Evolutionary conservation across 2,329 filamentous ascomycete species (phyloP).

Genomic region (Stagonosporopsis tanaceti): DNA sequence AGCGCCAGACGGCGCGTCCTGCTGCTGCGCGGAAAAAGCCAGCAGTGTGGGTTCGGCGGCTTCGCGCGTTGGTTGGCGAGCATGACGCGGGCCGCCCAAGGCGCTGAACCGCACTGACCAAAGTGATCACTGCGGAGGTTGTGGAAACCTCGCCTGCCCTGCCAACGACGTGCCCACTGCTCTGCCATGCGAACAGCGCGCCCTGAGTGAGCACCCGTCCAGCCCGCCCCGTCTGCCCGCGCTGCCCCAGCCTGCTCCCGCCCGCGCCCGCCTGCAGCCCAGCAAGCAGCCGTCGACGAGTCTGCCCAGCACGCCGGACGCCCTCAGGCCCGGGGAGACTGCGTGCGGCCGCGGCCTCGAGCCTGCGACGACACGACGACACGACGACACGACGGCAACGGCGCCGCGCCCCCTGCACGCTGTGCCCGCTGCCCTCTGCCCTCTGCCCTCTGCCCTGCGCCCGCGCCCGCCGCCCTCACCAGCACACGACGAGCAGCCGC

Average conservation of each 20-base stretch:
- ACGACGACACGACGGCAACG: too few species aligned
- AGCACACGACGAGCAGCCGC: neutral
- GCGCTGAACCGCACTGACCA: conserved; percentile 7
- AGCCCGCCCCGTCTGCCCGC: conserved; percentile 21
- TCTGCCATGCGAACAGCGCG: conserved; percentile 16
- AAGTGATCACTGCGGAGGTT: conserved; percentile 15
- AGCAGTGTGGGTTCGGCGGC: neutral
- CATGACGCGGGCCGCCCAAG: conserved; percentile 15
- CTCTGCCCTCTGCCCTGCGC: conserved; percentile 21
- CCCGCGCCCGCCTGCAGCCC: conserved; percentile 15
- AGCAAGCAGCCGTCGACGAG: conserved; percentile 33
- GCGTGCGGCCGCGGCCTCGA: conserved; percentile 36
- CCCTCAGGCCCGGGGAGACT: conserved; percentile 32
- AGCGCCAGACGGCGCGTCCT: neutral
- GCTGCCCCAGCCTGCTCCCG: conserved; percentile 13
- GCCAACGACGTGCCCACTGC: conserved; percentile 13
- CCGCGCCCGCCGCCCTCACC: neutral
- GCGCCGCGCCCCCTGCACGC: too few species aligned
- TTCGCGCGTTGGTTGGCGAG: conserved; percentile 3
- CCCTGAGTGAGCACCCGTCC: conserved; percentile 22
- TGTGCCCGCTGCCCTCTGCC: conserved; percentile 2
- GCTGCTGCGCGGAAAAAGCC: conserved; percentile 1
- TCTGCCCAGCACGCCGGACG: conserved; percentile 25
- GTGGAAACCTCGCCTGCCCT: conserved; percentile 30
- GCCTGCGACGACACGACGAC: conserved; percentile 6